Base-by-base conservation (phyloP, 352 stramenopile genomes). In the Detonula confervacea region DNA sequence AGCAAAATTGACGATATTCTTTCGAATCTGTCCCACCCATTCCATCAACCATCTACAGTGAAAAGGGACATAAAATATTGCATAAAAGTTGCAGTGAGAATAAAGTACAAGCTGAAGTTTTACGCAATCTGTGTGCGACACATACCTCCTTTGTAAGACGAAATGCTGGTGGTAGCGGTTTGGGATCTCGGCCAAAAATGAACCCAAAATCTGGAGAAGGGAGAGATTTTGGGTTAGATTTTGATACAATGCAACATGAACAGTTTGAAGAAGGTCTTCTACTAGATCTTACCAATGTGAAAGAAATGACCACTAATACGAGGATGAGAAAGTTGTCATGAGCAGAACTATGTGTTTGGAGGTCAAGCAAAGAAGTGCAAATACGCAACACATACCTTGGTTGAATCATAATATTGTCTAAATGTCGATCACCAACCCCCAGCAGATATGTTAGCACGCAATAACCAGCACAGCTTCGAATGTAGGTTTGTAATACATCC, bases 371-470 rank as follows among this genome's bases (percentile, higher is more conserved):
- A n/a, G n/a, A n/a, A n/a, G n/a, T n/a, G n/a, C n/a, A n/a, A n/a
- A n/a, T n/a, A n/a, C n/a, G n/a, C n/a, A n/a, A n/a, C n/a, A n/a
- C n/a, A n/a, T n/a, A n/a, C n/a, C n/a, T n/a, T 1, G 94, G 92
- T 62, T 88, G 81, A 74, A 99, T 96, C 96, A 99, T 98, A 67
- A 99, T 92, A 85, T 99, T 99, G 83, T 99, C 97, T 67, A 99
- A 92, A 85, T 99, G 98, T 7, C 98, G 92, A 92, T 99, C 98
- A 29, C 98, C 98, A 72, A 99, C 98, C 30, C 97, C 97, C 11
- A 99, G 86, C 20, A 99, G 84, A 90, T 99, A 99, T 44, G 98
- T 99, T 39, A 99, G 94, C 11, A 99, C 97, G 77, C 97, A 99
- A 88, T 99, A 99, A 20, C 97, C 97, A 18, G 98, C 98, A 63